Percentiles rank a stretch among this genome's conserved stretches.
phyloP scores from a whole-genome alignment of 768 basidiomycete species.

The Paxillus ammoniavirescens region DNA sequence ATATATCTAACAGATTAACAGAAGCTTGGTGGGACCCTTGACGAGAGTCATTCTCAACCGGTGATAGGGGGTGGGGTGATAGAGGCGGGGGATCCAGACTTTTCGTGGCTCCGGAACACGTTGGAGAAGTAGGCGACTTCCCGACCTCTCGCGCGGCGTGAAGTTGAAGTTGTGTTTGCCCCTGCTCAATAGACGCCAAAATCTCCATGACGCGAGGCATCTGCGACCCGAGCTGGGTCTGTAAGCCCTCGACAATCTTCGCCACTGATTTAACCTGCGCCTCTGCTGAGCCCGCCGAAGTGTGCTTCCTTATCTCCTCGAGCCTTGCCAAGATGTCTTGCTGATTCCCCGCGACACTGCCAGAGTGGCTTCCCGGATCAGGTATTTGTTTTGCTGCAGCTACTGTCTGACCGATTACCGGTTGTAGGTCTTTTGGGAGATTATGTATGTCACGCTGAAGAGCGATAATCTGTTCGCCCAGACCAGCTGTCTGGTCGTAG shows the following conservation, averaged over 20 bases:
- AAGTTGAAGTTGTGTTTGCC: constrained; percentile 17
- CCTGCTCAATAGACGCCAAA: constrained; percentile 30
- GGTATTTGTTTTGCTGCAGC: constrained; percentile 3
- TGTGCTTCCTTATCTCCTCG: constrained; percentile 17
- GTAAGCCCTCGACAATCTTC: constrained; percentile 39
- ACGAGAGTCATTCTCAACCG: neutral
- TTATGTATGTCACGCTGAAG: constrained; percentile 29
- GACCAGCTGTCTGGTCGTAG: constrained; percentile 34
- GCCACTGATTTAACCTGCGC: constrained; percentile 22
- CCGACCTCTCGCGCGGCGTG: constrained; percentile 11
- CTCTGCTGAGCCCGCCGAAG: constrained; percentile 5
- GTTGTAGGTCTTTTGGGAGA: constrained; percentile 27
- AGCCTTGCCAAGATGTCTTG: constrained; percentile 12
- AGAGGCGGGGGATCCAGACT: constrained; percentile 17
- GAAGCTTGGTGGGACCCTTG: neutral
- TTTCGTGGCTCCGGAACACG: neutral
- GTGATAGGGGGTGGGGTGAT: neutral
- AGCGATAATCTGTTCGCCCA: constrained; percentile 33
- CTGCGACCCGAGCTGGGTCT: constrained; percentile 37
- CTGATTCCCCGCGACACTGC: neutral
- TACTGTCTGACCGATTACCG: constrained; percentile 11
- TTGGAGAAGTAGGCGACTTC: neutral
- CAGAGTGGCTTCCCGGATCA: neutral
- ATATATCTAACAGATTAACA: constrained; percentile 29
- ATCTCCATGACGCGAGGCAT: constrained; percentile 37